Conservation (phyloP, 768 basidiomycete species). For the Cystobasidium onofrii region DNA sequence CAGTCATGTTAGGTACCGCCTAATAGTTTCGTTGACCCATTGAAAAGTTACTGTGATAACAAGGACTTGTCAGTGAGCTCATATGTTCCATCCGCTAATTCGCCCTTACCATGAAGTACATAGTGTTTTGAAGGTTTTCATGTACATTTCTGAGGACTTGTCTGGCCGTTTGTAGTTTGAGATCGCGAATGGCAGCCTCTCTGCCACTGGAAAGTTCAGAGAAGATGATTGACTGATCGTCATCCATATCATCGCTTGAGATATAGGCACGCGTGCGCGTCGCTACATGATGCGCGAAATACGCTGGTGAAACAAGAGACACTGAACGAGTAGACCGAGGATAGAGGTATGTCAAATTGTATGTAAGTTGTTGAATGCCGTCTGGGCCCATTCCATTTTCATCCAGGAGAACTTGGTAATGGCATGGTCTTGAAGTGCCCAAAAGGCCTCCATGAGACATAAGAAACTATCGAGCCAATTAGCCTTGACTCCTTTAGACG, state of each 20-base stretch:
- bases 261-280: conserved; percentile 20
- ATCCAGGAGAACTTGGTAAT: conserved; percentile 48
- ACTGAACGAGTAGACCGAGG: conserved; percentile 77
- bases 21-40: too few species aligned
- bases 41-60: too few species aligned
- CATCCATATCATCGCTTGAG: conserved; percentile 9
- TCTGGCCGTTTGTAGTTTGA: not conserved
- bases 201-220: not conserved
- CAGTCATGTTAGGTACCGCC: too few species aligned
- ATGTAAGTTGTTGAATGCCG: conserved; percentile 63
- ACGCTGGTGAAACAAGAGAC: conserved; percentile 34
- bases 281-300: conserved; percentile 32
- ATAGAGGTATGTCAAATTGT: conserved; percentile 64
- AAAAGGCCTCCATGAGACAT: conserved; percentile 32
- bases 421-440: conserved; percentile 22
- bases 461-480: conserved; percentile 14
- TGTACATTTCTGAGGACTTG: conserved; percentile 1
- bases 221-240: conserved; percentile 8
- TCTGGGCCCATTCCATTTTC: conserved; percentile 64
- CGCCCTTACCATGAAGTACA: conserved; percentile 30
- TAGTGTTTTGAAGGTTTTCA: conserved; percentile 12
- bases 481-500: not conserved
- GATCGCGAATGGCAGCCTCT: conserved; percentile 2
- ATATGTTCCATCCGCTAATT: too few species aligned
- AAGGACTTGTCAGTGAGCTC: too few species aligned